Conservation (phyloP, 2,329 filamentous ascomycete genomes). For the Pleurostoma richardsiae region DNA sequence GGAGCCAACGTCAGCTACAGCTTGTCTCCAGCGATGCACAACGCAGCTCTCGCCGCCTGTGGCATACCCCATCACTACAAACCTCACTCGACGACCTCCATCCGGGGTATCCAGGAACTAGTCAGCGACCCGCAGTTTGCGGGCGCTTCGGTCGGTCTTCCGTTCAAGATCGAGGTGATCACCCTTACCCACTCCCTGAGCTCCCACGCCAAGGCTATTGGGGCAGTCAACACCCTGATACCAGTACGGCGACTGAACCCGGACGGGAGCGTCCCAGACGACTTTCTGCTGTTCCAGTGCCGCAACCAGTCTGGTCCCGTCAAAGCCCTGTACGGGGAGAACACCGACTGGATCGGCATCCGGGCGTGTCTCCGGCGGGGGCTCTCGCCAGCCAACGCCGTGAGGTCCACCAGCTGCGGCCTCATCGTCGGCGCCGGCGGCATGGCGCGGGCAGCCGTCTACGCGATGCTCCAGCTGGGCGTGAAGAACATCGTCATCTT, state of each 20-base stretch:
- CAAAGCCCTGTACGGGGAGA: constrained; percentile 69
- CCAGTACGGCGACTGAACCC: constrained; percentile 59
- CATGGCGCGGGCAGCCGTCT: constrained; percentile 74
- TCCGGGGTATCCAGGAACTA: constrained; percentile 59
- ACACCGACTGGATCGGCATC: constrained; percentile 79
- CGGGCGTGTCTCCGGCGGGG: constrained; percentile 67
- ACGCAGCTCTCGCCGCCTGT: constrained; percentile 59
- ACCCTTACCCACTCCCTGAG: constrained; percentile 65
- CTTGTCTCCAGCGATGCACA: constrained; percentile 74
- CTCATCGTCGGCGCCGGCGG: constrained; percentile 64
- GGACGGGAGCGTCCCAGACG: constrained; percentile 52
- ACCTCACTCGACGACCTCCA: constrained; percentile 56
- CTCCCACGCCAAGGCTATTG: constrained; percentile 68
- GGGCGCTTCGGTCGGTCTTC: constrained; percentile 65
- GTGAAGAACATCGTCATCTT: constrained; percentile 71
- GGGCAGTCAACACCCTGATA: constrained; percentile 71
- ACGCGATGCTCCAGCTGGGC: constrained; percentile 72
- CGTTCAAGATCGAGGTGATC: constrained; percentile 72
- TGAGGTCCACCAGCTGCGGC: constrained; percentile 49
- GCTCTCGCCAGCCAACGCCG: constrained; percentile 65
- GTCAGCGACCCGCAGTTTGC: constrained; percentile 64
- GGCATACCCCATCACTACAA: constrained; percentile 65
- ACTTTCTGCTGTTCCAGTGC: constrained; percentile 45
- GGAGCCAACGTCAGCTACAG: constrained; percentile 70
- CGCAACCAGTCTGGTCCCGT: constrained; percentile 62